Base-by-base conservation (phyloP, 441 rosid species). In the Croton setiger region DNA sequence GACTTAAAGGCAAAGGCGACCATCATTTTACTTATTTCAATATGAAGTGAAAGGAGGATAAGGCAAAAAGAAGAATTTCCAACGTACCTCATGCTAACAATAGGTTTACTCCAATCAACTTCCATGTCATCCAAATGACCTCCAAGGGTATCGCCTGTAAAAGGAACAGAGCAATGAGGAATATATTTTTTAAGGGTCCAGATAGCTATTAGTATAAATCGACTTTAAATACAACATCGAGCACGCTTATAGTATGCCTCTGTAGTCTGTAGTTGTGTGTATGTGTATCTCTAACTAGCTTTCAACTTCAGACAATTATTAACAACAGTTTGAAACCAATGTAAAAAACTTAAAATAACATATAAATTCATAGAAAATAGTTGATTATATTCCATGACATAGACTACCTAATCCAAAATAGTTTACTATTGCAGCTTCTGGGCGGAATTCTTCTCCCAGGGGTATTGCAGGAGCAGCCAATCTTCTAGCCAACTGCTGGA, bases 101-200 rank as follows among this genome's bases (percentile, higher is more conserved):
- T 91, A 41, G 97, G 96, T 69, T 86, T 94, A 73, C 92, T 91
- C 98, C 96, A 94, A 69, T 91, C 97, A 35, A 75, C 87, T 85
- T 94, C 98, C 98, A 91, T 91, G 72, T 94, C 98, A 80, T 91
- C 98, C 68, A 91, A 85, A 77, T 94, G 98, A 47, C 97, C 98
- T 59, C 98, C 98, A 48, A 94, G 90, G 39, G 95, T 77, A 84
- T 91, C 98, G 62, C 92, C 98, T 91, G 75, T 67, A 73, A 64
- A 68, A 27, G 53, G 35, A 60, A 27, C 8, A 0, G 43, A 64
- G 44, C 6, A 18, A 56, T 6, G 10, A 13, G 17, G 35, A 44
- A 18, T 12, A 4, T 8, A 33, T 43, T 21, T 58, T 55, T 18
- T 18, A 52, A 7, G 53, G 18, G 18, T 52, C n/a, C 17, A 21